These are phyloP conservation scores for Exophiala alcalophila DNA, from an alignment of 2,329 filamentous ascomycete species.

Conservation along the genomic window DNA sequence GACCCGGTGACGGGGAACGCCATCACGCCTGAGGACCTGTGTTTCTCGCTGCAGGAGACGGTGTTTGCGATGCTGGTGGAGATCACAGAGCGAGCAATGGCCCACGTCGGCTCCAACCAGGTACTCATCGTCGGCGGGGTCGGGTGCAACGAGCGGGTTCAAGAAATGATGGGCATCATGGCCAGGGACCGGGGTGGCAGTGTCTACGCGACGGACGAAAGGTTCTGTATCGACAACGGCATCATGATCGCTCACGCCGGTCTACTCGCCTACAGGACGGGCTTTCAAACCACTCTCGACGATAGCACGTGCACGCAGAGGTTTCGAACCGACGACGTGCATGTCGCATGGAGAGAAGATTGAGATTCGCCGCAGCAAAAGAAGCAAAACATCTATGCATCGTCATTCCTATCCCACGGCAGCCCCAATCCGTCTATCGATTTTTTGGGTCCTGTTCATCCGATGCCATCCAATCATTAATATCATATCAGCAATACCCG, in stretches of 20 bases:
- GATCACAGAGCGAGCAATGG: slow-evolving; percentile 98
- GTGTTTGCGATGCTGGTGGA: slow-evolving; percentile 97
- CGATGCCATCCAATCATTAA: slow-evolving; percentile 1
- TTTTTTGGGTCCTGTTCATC: neutral
- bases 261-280: slow-evolving; percentile 76
- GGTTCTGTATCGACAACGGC: slow-evolving; percentile 98
- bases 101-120: slow-evolving; percentile 85
- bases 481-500: no score
- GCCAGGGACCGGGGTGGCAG: slow-evolving; percentile 81
- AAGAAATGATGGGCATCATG: slow-evolving; percentile 99
- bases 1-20: slow-evolving; percentile 49
- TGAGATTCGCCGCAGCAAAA: no score
- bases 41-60: slow-evolving; percentile 93
- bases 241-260: slow-evolving; percentile 99
- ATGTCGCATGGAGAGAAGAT: slow-evolving; percentile 70
- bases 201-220: slow-evolving; percentile 92
- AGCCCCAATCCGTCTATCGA: slow-evolving; percentile 2
- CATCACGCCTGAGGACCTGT: slow-evolving; percentile 79
- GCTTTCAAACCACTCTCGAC: slow-evolving; percentile 69
- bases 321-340: slow-evolving; percentile 78
- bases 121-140: slow-evolving; percentile 95
- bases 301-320: slow-evolving; percentile 83
- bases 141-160: slow-evolving; percentile 87
- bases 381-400: neutral
- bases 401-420: no score